phyloP scores from a whole-genome alignment of 1,284 basidiomycete species.

The Lentinula novae-zelandiae region DNA sequence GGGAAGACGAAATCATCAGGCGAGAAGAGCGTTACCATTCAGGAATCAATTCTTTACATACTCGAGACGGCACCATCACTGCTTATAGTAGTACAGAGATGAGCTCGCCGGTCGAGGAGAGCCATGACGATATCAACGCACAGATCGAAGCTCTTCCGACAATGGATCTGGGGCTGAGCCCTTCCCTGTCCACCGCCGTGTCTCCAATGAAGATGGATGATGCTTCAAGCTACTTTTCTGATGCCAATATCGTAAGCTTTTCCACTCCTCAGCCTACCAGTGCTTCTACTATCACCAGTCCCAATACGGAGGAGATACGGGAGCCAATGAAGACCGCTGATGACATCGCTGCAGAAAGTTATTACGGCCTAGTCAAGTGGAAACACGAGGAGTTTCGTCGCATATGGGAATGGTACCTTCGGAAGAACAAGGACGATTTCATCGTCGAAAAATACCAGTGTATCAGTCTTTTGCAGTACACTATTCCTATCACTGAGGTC shows the following conservation, averaged over 20 bases:
- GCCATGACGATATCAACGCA: constrained; percentile 54
- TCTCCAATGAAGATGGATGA: constrained; percentile 25
- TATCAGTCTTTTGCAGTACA: constrained; percentile 75
- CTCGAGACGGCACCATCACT: constrained; percentile 40
- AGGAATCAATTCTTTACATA: constrained; percentile 30
- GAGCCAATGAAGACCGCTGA: constrained; percentile 45
- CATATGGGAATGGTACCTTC: constrained; percentile 90
- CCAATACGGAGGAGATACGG: constrained; percentile 34
- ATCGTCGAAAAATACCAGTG: constrained; percentile 92
- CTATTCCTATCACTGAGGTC: constrained; percentile 66
- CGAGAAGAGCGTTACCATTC: constrained; percentile 64
- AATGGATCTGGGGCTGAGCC: constrained; percentile 33
- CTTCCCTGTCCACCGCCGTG: constrained; percentile 18
- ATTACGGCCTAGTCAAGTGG: constrained; percentile 67
- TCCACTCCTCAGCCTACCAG: background rate
- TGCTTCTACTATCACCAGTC: constrained; percentile 15
- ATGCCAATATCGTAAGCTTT: background rate
- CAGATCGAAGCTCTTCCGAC: constrained; percentile 67
- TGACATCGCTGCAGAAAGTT: constrained; percentile 71
- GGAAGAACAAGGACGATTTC: constrained; percentile 80
- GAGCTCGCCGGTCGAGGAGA: constrained; percentile 15
- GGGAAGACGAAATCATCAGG: constrained; percentile 82
- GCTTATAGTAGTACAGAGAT: constrained; percentile 19
- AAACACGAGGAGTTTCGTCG: constrained; percentile 82
- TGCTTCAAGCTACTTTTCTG: constrained; percentile 39